Percentiles rank a stretch among this genome's conserved stretches.
phyloP scores from a whole-genome alignment of 2,329 filamentous ascomycete species.

The Trichoderma aggressivum region DNA sequence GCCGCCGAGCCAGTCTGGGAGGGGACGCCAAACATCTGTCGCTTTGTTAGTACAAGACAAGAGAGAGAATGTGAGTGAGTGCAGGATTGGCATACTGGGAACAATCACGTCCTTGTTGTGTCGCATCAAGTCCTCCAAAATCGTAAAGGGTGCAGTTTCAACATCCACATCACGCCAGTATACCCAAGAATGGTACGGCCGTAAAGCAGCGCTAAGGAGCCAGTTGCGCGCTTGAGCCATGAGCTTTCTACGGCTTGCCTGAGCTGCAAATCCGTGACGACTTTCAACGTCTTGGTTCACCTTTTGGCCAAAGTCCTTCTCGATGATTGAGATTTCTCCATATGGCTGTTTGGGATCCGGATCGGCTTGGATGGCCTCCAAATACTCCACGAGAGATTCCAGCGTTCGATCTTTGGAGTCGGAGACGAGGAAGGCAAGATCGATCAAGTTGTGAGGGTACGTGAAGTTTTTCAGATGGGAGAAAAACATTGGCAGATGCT shows the following conservation, averaged over 20 bases:
- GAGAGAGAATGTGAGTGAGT: not conserved
- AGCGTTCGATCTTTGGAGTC: conserved; percentile 94
- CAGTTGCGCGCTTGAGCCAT: conserved; percentile 99
- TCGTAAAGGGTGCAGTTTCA: conserved; percentile 93
- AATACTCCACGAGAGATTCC: conserved; percentile 66
- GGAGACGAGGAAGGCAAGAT: conserved; percentile 93
- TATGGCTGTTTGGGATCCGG: conserved; percentile 78
- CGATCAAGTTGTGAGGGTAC: conserved; percentile 94
- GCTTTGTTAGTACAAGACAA: conserved; percentile 26
- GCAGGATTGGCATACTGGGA: conserved; percentile 68
- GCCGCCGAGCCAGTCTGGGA: conserved; percentile 97
- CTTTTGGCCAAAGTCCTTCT: conserved; percentile 98
- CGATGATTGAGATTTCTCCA: conserved; percentile 94
- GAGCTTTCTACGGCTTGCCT: conserved; percentile 87
- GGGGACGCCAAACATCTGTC: conserved; percentile 94
- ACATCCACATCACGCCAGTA: conserved; percentile 99
- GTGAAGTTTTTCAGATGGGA: conserved; percentile 95
- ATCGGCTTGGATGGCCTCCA: conserved; percentile 77
- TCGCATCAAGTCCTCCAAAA: conserved; percentile 95
- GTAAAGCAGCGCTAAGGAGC: conserved; percentile 86
- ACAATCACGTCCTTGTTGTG: conserved; percentile 99
- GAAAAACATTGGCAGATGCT: conserved; percentile 97
- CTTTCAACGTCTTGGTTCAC: conserved; percentile 98
- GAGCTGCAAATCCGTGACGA: conserved; percentile 93
- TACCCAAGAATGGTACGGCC: conserved; percentile 97